Conservation (phyloP, 495 filamentous ascomycete genomes). For the Hyaloscypha hepaticicola region DNA sequence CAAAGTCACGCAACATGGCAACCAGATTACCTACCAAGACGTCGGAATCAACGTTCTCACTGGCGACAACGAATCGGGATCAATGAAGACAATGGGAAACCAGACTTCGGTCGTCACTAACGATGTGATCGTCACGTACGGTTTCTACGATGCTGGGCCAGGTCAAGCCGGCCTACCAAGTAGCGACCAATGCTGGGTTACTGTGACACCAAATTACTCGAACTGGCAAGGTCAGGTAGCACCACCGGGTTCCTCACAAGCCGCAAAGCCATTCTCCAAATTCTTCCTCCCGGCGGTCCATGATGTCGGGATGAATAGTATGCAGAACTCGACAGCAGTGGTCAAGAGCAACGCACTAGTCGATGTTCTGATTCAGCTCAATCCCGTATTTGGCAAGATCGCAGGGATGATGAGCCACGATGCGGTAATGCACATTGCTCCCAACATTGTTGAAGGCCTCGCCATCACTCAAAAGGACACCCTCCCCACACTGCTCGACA, state of each 20-base stretch:
- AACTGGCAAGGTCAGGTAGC: constrained; percentile 48
- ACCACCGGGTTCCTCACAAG: constrained; percentile 41
- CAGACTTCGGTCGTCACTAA: constrained; percentile 42
- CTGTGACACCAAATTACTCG: constrained; percentile 44
- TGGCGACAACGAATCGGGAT: constrained; percentile 46
- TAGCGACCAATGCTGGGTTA: constrained; percentile 52
- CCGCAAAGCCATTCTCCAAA: constrained; percentile 42
- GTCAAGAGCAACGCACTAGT: constrained; percentile 41
- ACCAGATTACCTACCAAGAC: constrained; percentile 39
- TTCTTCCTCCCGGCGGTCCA: constrained; percentile 49
- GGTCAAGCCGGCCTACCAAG: constrained; percentile 45
- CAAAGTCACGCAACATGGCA: constrained; percentile 41
- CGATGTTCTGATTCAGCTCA: constrained; percentile 36
- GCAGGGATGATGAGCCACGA: constrained; percentile 36
- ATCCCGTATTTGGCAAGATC: constrained; percentile 33
- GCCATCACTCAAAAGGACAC: constrained; percentile 55
- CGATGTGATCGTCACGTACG: constrained; percentile 45
- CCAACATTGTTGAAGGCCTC: constrained; percentile 50
- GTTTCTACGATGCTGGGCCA: constrained; percentile 51
- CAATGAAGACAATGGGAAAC: constrained; percentile 46
- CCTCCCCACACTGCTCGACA: constrained; percentile 43
- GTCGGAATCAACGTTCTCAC: constrained; percentile 49
- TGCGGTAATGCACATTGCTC: constrained; percentile 42
- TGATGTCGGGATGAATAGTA: constrained; percentile 57
- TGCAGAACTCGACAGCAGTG: constrained; percentile 42